A percentile compares a stretch with the other conserved stretches of the same genome.
phyloP scores from a whole-genome alignment of 257 asterid species.

The Solanum chiquidenum region DNA sequence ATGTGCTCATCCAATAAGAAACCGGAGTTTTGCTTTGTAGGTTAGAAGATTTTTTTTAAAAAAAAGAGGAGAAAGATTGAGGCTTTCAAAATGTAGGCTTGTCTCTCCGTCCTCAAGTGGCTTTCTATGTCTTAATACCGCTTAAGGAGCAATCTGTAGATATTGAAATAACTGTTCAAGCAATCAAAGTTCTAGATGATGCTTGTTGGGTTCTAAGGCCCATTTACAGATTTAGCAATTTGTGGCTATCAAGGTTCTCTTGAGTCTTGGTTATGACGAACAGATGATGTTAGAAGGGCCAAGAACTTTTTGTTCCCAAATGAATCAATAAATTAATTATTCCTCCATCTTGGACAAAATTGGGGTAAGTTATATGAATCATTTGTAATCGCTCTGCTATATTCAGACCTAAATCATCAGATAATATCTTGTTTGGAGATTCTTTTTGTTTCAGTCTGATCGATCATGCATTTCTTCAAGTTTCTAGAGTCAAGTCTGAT shows the following conservation, averaged over 20 bases:
- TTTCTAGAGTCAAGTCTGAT: not conserved
- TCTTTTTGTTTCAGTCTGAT: not conserved
- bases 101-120: not conserved
- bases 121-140: not conserved
- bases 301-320: not conserved
- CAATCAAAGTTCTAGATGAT: not conserved
- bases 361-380: not conserved
- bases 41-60: not conserved
- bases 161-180: not conserved
- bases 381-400: not conserved
- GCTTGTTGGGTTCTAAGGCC: not conserved
- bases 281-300: not conserved
- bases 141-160: not conserved
- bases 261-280: not conserved
- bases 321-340: not conserved
- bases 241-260: not conserved
- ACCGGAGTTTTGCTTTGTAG: not conserved
- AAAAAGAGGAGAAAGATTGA: not conserved
- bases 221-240: not conserved
- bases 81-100: not conserved
- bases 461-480: not conserved
- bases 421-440: not conserved
- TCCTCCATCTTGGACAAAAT: not conserved
- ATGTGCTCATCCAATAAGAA: not conserved
- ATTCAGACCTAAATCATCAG: not conserved